phyloP scores from a whole-genome alignment of 257 asterid genomes.

The Gynochthodes officinalis region DNA sequence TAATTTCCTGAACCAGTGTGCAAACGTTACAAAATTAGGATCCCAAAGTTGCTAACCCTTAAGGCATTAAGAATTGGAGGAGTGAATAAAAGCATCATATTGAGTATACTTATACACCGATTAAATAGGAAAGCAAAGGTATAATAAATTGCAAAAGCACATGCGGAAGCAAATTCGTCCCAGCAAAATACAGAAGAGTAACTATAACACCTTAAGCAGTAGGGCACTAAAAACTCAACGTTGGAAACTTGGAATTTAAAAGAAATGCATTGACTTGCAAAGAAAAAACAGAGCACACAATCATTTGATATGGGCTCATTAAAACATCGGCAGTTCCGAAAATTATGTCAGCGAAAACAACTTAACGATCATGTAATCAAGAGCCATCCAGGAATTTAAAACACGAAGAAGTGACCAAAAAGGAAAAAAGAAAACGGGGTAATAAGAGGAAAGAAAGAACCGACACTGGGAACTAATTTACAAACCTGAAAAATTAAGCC shows the following conservation, averaged over 20 bases:
- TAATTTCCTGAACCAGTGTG: background rate
- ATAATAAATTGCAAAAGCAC: background rate
- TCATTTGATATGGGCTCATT: background rate
- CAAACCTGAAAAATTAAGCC: conserved; percentile 66
- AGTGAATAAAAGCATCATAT: background rate
- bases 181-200: background rate
- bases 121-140: background rate
- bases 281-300: background rate
- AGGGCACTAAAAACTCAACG: background rate
- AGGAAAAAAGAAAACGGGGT: background rate
- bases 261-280: background rate
- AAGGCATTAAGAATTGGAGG: background rate
- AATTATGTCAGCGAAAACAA: background rate
- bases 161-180: conserved; percentile 1
- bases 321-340: background rate
- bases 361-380: background rate
- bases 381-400: background rate
- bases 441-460: background rate
- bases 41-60: background rate
- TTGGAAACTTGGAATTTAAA: background rate
- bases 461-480: background rate
- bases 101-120: background rate
- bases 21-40: background rate
- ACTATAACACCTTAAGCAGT: background rate
- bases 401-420: conserved; percentile 7